Base-by-base conservation (phyloP, 2,329 filamentous ascomycete species). In the Fusarium protoensiforme region DNA sequence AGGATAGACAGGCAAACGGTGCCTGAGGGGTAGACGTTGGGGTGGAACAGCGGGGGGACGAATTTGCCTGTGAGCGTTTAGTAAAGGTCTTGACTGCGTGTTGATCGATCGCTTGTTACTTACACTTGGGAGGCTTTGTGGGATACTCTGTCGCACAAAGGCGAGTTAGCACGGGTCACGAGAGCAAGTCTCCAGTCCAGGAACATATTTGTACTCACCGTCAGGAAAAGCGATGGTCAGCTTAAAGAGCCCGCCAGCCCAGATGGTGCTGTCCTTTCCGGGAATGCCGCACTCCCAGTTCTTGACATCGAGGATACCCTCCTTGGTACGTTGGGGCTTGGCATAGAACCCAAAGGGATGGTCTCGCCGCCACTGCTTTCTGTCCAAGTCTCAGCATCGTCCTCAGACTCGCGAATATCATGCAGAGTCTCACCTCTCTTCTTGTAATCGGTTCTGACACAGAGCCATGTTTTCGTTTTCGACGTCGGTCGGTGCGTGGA, bases 311-410 rank as follows among this genome's bases (percentile, higher is more conserved):
- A 98, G 89, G 2, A 94, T 91, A 64, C 95, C 95, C 75, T 94
- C 89, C 20, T 92, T 83, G 72, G 91, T 95, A 77, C 96, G 93
- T 71, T 92, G 87, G 14, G 97, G 96, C 80, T 95, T 94, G 27
- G 96, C 96, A 83, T 93, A 98, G 86, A 99, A 99, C 70, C 96
- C 96, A 80, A 99, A 99, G 0, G 97, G 97, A 80, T 99, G 96
- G 78, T 99, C 96, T 81, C 92, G 92, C 75, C 96, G 92, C 96
- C 96, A 99, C 85, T 98, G 94, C 85, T 98, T 98, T 73, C 95
- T 98, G 77, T 31, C 39, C 36, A 43, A 61, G 46, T 56, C 61
- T 77, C 57, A 80, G 81, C 68, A 61, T 65, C 54, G 22, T 54
- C 46, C 62, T 41, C 7, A 48, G 11, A 36, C 18, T 20, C 38